These are phyloP conservation scores for Akanthomyces dipterigenus DNA, from an alignment of 2,329 filamentous ascomycete species.

Conservation along the genomic window DNA sequence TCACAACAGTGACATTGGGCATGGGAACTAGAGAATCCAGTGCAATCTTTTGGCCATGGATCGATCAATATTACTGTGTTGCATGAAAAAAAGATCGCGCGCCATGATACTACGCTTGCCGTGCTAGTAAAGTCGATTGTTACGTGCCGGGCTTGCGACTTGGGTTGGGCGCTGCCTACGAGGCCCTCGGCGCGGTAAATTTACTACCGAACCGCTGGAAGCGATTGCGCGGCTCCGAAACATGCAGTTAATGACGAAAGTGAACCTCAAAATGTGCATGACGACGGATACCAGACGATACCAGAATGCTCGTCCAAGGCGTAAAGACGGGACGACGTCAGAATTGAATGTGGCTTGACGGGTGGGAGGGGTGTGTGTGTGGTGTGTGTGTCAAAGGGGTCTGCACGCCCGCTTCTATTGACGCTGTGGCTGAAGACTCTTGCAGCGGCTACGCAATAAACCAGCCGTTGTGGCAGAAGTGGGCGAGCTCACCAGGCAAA, in stretches of 20 bases:
- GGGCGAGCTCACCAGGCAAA: too few relatives aligned
- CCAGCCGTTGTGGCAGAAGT: too few relatives aligned
- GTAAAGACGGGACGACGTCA: constrained; percentile 8
- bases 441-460: neutral
- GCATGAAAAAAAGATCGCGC: neutral
- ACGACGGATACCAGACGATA: neutral
- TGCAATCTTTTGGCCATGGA: neutral
- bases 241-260: neutral
- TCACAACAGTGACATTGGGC: neutral
- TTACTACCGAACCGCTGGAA: neutral
- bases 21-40: neutral
- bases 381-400: neutral
- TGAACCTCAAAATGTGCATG: neutral
- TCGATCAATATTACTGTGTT: neutral
- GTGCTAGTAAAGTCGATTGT: neutral
- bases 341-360: constrained; percentile 8
- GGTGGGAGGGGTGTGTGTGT: neutral
- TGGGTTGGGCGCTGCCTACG: neutral
- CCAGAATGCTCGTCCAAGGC: neutral
- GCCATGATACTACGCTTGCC: neutral
- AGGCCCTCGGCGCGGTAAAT: neutral
- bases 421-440: neutral
- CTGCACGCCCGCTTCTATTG: neutral
- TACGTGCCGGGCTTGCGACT: neutral
- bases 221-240: neutral